Evolutionary conservation across 441 rosid species (phyloP).

Genomic region (Erodium texanum): DNA sequence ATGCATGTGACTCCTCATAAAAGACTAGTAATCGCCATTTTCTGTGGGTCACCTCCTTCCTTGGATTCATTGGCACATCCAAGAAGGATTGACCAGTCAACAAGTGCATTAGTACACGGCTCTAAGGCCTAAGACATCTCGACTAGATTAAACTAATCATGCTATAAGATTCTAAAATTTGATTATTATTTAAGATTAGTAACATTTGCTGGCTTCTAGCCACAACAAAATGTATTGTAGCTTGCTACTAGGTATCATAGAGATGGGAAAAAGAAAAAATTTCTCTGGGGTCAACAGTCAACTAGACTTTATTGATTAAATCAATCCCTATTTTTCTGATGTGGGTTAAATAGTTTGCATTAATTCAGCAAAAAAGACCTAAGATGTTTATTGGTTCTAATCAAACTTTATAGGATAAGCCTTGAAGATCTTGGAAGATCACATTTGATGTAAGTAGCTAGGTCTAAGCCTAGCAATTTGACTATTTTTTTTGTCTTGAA

Average conservation of each 20-base stretch:
- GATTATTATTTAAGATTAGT: background rate
- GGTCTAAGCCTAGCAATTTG: constrained; percentile 3
- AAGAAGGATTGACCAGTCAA: background rate
- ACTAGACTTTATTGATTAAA: background rate
- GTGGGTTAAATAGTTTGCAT: background rate
- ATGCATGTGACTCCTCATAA: constrained; percentile 1
- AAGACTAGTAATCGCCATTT: background rate
- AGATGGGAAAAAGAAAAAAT: too few relatives aligned
- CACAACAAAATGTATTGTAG: background rate
- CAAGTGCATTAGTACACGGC: constrained; percentile 1
- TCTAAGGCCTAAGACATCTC: background rate
- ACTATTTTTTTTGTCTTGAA: background rate
- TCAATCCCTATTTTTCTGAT: background rate
- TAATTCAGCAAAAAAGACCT: background rate
- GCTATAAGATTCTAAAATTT: background rate
- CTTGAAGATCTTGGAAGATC: constrained; percentile 2
- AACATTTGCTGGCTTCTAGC: background rate
- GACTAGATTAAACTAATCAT: background rate
- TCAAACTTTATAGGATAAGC: background rate
- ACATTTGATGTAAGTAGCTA: background rate
- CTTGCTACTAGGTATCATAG: too few relatives aligned
- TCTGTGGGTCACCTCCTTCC: constrained; percentile 6
- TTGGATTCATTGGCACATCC: constrained; percentile 1
- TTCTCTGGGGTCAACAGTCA: background rate
- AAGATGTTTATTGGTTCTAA: background rate